Evolutionary conservation across 2,329 filamentous ascomycete species (phyloP), one percentile per base, ranked within the genome.

Genomic region (Diaporthe citrichinensis): DNA sequence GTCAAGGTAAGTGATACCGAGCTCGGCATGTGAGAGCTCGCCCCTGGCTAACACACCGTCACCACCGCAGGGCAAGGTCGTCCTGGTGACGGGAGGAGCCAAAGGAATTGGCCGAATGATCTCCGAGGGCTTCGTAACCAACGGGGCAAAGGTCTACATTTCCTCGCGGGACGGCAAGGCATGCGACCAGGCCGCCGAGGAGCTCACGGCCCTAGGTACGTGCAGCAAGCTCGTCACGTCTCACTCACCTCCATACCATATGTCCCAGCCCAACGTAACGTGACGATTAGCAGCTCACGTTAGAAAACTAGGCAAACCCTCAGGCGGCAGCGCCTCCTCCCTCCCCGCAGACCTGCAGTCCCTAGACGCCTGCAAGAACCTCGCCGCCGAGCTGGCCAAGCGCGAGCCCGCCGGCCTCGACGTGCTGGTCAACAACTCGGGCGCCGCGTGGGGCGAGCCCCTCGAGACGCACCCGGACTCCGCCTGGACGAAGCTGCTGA

Each of bases 91-190:
- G 7, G 90, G 90, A 77, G 88, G 88, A 71, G 89, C 87, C 61
- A 90, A 92, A 80, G 92, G 91, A 78, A 90, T 93, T 77, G 92
- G 92, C 23, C 89, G 89, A 76, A 93, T 93, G 92, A 93, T 94
- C 77, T 89, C 90, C 44, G 86, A 91, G 74, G 92, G 91, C 74
- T 93, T 92, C 83, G 87, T 93, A n/a, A 81, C 86, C 74, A 93
- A 92, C 83, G 91, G 91, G 74, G 89, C 89, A 51, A 90, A 86
- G 69, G 92, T 93, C 23, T 93, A 93, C 86, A 90, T 94, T 76
- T 90, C 91, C 8, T 93, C 91, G 8, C 88, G 92, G 79, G 91
- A 93, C 81, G 89, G 86, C 31, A 84, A 86, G 69, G 88, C 90
- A 51, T 93, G 91, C 83, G 85, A 87, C 44, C 76, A 86, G 72